phyloP scores from a whole-genome alignment of 306 rosid species.

The Astragalus glycyphyllos region DNA sequence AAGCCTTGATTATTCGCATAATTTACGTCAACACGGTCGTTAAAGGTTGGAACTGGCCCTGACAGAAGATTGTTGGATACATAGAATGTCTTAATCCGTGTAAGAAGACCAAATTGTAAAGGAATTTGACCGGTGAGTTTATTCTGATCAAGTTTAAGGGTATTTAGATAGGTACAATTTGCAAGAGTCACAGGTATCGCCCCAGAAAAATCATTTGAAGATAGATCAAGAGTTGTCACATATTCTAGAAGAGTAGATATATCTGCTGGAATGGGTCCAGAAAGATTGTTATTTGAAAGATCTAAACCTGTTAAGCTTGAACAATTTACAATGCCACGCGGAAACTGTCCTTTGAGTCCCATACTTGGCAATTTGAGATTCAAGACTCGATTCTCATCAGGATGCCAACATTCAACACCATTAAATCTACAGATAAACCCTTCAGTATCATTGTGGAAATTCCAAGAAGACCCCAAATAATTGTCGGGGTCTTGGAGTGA shows the following conservation, averaged over 20 bases:
- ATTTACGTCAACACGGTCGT: accelerated
- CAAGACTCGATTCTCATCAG: conserved; percentile 75
- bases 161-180: conserved; percentile 63
- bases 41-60: conserved; percentile 61
- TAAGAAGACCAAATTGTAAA: conserved; percentile 37
- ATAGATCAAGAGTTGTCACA: conserved; percentile 65
- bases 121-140: conserved; percentile 71
- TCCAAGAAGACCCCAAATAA: conserved; percentile 63
- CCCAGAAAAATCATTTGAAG: conserved; percentile 68
- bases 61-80: conserved; percentile 66
- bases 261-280: conserved; percentile 60
- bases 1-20: conserved; percentile 73
- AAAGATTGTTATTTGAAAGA: conserved; percentile 68
- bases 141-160: conserved; percentile 66
- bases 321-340: conserved; percentile 57
- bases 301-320: conserved; percentile 80
- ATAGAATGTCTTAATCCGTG: conserved; percentile 55
- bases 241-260: background rate
- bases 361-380: conserved; percentile 64
- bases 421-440: conserved; percentile 72
- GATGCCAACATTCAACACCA: conserved; percentile 94
- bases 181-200: conserved; percentile 52
- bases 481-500: conserved; percentile 64
- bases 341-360: conserved; percentile 86
- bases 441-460: conserved; percentile 65